phyloP scores from a whole-genome alignment of 306 rosid species.

The Betula pendula region DNA sequence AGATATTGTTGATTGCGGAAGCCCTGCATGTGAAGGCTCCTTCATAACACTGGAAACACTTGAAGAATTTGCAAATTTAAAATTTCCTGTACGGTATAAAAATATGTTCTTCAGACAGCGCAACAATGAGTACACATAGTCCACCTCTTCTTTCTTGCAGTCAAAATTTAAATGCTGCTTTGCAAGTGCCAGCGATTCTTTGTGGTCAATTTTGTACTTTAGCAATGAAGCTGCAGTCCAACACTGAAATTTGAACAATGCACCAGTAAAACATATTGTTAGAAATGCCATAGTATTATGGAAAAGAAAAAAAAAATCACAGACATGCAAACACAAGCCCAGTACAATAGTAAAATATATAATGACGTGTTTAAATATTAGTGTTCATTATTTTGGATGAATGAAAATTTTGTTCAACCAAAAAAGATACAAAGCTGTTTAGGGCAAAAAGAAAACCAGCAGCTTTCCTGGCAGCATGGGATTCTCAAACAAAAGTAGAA shows the following conservation, averaged over 20 bases:
- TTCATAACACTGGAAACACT: constrained; percentile 21
- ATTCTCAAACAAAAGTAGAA: background rate
- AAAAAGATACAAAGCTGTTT: background rate
- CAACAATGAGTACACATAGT: constrained; percentile 55
- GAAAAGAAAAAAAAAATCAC: background rate
- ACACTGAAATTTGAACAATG: constrained; percentile 51
- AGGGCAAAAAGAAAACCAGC: background rate
- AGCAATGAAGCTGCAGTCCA: constrained; percentile 74
- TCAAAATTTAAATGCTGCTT: constrained; percentile 56
- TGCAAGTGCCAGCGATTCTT: constrained; percentile 58
- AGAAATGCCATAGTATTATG: constrained; percentile 5
- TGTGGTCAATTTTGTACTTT: constrained; percentile 59
- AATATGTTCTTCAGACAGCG: constrained; percentile 67
- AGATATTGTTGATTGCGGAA: constrained; percentile 7
- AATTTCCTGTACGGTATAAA: constrained; percentile 38
- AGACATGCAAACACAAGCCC: background rate
- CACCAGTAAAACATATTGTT: constrained; percentile 4
- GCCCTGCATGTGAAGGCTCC: constrained; percentile 1
- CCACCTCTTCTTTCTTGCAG: constrained; percentile 65
- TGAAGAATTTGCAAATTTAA: constrained; percentile 31
- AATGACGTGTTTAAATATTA: background rate
- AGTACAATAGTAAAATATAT: background rate
- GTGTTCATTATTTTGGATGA: background rate
- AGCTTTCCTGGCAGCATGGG: background rate
- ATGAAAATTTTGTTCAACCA: background rate